A percentile compares a stretch with the other conserved stretches of the same genome.
Conservation (phyloP, 768 basidiomycete genomes). For the Phylloporus sp. region DNA sequence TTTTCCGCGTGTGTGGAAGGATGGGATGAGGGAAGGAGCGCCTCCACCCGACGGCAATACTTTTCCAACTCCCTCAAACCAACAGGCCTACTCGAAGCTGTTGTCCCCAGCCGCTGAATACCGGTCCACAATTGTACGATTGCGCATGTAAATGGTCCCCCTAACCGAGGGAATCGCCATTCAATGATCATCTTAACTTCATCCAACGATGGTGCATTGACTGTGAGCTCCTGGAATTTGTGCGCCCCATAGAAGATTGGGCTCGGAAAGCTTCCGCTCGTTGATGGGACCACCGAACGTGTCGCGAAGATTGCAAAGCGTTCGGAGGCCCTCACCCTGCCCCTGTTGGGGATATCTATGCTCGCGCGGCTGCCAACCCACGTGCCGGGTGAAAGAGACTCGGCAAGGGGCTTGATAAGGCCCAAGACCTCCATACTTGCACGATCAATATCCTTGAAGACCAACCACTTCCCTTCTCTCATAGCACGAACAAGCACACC, state of each 20-base stretch:
- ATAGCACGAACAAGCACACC: conserved; percentile 88
- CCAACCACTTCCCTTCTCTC: conserved; percentile 86
- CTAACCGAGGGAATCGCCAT: conserved; percentile 59
- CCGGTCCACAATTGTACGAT: conserved; percentile 68
- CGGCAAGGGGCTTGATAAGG: conserved; percentile 76
- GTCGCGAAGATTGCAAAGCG: conserved; percentile 89
- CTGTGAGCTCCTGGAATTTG: conserved; percentile 68
- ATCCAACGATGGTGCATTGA: conserved; percentile 53
- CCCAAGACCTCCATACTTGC: conserved; percentile 88
- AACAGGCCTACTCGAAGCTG: conserved; percentile 52
- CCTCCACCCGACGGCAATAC: conserved; percentile 71
- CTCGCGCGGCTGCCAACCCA: conserved; percentile 70
- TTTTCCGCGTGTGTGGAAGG: conserved; percentile 38
- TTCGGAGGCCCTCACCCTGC: conserved; percentile 67
- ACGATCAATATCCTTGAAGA: conserved; percentile 89
- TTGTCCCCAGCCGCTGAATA: conserved; percentile 47
- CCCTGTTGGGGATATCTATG: conserved; percentile 70
- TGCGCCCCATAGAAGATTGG: conserved; percentile 81
- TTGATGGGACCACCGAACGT: conserved; percentile 54
- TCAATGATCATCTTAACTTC: conserved; percentile 72
- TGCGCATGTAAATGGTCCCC: conserved; percentile 40
- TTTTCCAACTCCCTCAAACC: conserved; percentile 81
- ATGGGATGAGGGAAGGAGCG: conserved; percentile 48
- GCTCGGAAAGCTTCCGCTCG: conserved; percentile 43
- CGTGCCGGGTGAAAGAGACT: conserved; percentile 63